Percentiles rank a stretch among this genome's conserved stretches.
Evolutionary conservation across 441 rosid species (phyloP).

Genomic region (Syzygium syzygioides): DNA sequence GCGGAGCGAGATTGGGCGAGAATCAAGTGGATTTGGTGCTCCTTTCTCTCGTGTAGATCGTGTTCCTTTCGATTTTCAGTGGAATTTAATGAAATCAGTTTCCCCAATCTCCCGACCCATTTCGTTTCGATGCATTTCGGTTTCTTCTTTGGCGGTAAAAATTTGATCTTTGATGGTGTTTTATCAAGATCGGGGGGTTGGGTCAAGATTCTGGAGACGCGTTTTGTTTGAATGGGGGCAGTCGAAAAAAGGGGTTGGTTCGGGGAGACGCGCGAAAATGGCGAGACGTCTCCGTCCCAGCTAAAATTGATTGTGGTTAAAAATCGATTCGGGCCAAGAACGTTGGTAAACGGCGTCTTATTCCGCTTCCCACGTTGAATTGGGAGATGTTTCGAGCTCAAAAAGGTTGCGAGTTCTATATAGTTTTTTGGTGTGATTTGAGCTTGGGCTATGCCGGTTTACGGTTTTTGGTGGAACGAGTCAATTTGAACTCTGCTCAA

Average conservation of each 20-base stretch:
- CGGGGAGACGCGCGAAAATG: not conserved
- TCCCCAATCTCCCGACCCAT: not conserved
- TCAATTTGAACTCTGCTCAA: not conserved
- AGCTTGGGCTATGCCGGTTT: not conserved
- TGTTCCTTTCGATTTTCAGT: not conserved
- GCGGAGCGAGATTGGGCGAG: not conserved
- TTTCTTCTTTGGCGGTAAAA: accelerated
- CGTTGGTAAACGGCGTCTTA: not conserved
- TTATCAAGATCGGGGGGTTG: not conserved
- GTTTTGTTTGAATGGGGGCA: not conserved
- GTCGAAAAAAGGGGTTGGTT: accelerated
- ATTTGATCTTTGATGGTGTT: not conserved
- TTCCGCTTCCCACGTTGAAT: not conserved
- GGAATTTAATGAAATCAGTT: not conserved
- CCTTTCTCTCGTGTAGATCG: not conserved
- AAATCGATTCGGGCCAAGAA: not conserved
- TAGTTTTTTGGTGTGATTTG: accelerated
- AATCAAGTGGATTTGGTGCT: not conserved
- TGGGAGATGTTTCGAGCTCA: not conserved
- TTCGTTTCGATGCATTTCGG: not conserved
- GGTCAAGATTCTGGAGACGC: not conserved
- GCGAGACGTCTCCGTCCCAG: not conserved
- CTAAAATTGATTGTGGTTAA: not conserved
- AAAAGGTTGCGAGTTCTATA: accelerated
- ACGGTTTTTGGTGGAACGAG: not conserved